Conservation (phyloP, 75 land plant species). For the Selaginella tamariscina region DNA sequence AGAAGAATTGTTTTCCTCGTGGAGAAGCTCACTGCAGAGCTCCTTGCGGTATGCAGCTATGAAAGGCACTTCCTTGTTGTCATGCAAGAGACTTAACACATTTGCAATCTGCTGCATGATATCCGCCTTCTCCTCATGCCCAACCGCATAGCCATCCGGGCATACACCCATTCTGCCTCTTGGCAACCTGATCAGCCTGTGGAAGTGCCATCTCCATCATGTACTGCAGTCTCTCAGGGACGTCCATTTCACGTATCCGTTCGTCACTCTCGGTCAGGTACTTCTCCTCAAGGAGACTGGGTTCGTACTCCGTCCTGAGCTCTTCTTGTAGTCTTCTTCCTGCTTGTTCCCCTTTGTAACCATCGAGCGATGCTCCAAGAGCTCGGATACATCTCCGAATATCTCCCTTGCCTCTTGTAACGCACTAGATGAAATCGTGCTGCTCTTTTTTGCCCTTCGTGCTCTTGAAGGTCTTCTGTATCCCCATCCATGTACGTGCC, state of each 20-base stretch:
- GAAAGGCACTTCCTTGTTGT: not conserved
- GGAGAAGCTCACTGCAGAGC: not conserved
- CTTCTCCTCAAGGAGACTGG: conserved; percentile 2
- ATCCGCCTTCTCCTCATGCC: not conserved
- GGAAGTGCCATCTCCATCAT: not conserved
- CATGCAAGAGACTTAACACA: not conserved
- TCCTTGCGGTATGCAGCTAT: conserved; percentile 4
- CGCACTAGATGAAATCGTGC: not conserved
- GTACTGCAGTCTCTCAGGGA: not conserved
- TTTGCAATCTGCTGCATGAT: not conserved
- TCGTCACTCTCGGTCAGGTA: conserved; percentile 6
- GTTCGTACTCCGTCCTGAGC: not conserved
- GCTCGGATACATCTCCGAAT: not conserved
- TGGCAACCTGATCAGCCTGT: not conserved
- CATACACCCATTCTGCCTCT: conserved; percentile 13
- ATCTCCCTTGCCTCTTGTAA: conserved; percentile 1
- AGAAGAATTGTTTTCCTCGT: not conserved
- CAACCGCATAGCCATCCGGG: too few species aligned
- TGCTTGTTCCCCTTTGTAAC: not conserved
- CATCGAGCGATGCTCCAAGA: conserved; percentile 3
- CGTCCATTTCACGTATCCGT: not conserved
- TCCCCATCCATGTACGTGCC: too few species aligned
- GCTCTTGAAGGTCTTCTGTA: too few species aligned
- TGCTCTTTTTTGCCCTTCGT: not conserved
- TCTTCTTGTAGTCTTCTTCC: not conserved